phyloP scores from a whole-genome alignment of 768 basidiomycete genomes.

The Gelatoporia subvermispora region DNA sequence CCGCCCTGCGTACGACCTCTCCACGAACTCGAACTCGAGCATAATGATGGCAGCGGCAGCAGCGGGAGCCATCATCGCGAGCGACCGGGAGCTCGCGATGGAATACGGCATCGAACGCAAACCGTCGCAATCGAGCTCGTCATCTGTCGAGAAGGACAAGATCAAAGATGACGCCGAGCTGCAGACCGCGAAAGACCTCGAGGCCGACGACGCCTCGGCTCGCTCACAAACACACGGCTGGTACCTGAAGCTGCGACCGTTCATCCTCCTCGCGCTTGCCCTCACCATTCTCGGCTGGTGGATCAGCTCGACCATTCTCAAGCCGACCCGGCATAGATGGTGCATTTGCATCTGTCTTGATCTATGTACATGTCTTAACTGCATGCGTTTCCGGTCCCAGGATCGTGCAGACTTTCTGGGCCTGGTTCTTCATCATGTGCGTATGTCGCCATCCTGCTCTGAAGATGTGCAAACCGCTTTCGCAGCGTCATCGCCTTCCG shows the following conservation, averaged over 20 bases:
- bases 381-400: slow-evolving; percentile 29
- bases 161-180: slow-evolving; percentile 14
- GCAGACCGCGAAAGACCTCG: slow-evolving; percentile 9
- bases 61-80: neutral
- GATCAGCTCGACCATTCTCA: slow-evolving; percentile 69
- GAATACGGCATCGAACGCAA: slow-evolving; percentile 13
- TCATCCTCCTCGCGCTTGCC: slow-evolving; percentile 47
- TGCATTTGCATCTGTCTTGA: slow-evolving; percentile 24
- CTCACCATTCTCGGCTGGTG: slow-evolving; percentile 77
- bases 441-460: slow-evolving; percentile 19
- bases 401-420: slow-evolving; percentile 77
- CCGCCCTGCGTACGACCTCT: slow-evolving; percentile 1
- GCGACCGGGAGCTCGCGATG: neutral
- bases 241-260: slow-evolving; percentile 18
- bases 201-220: slow-evolving; percentile 13
- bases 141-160: slow-evolving; percentile 23
- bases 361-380: slow-evolving; percentile 2
- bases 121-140: slow-evolving; percentile 17
- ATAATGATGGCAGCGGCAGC: too few species aligned
- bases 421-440: slow-evolving; percentile 78
- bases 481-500: slow-evolving; percentile 70
- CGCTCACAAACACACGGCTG: slow-evolving; percentile 4
- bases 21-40: neutral
- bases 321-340: slow-evolving; percentile 74
- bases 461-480: neutral